These are phyloP conservation scores for Chaetomiaceae sp. DNA, from an alignment of 2,329 filamentous ascomycete species.

Conservation along the genomic window DNA sequence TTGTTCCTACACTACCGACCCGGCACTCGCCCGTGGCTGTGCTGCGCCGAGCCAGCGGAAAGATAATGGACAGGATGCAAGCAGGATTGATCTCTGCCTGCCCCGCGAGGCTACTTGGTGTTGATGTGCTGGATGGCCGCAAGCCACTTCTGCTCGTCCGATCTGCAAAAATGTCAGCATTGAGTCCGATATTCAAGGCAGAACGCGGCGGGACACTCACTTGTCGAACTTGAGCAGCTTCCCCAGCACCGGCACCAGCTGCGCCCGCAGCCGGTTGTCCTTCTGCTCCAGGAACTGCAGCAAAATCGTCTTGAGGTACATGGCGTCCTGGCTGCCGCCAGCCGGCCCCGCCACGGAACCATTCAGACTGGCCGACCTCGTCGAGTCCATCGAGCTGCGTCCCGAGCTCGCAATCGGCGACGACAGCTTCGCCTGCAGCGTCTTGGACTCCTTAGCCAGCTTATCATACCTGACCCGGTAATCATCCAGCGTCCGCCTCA, in stretches of 20 bases:
- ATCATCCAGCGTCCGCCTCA: slow-evolving; percentile 74
- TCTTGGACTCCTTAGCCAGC: slow-evolving; percentile 62
- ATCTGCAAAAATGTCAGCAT: slow-evolving; percentile 32
- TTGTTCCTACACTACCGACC: too few species aligned
- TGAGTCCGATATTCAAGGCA: neutral
- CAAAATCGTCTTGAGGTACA: slow-evolving; percentile 76
- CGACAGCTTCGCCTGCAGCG: slow-evolving; percentile 44
- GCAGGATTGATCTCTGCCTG: neutral
- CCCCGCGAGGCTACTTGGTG: slow-evolving; percentile 27
- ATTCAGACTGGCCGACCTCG: slow-evolving; percentile 32
- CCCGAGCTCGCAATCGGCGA: slow-evolving; percentile 33
- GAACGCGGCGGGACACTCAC: slow-evolving; percentile 43
- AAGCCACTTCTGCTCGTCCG: slow-evolving; percentile 83
- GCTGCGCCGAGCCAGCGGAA: too few species aligned
- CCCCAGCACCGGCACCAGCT: slow-evolving; percentile 72
- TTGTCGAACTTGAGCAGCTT: slow-evolving; percentile 73
- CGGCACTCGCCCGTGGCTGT: too few species aligned
- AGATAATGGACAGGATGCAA: too few species aligned
- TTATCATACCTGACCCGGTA: slow-evolving; percentile 73
- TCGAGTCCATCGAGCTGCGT: slow-evolving; percentile 44
- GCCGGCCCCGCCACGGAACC: slow-evolving; percentile 19
- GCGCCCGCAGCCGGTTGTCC: slow-evolving; percentile 69
- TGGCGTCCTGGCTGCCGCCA: slow-evolving; percentile 42
- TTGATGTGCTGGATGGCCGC: slow-evolving; percentile 60
- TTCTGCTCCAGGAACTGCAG: slow-evolving; percentile 78